Evolutionary conservation across 2,329 filamentous ascomycete genomes (phyloP), one percentile per base, ranked within the genome.

Genomic region (Fusarium continuum): DNA sequence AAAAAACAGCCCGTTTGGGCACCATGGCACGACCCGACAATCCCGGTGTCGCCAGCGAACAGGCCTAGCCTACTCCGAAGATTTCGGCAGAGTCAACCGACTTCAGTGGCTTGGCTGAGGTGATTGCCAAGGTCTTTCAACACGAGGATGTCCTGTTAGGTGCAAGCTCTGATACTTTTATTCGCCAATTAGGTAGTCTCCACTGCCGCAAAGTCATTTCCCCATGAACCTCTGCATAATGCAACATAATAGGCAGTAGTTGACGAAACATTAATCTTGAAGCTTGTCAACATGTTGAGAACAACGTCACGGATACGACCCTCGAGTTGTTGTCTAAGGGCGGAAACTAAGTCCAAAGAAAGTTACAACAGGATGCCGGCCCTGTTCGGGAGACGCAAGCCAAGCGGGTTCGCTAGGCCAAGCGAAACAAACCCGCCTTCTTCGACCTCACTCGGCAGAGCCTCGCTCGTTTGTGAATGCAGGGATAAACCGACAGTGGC

Each of bases 351-450:
- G 31, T 23, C 52, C 25, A 22, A 63, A 63, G 16, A 28, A 48
- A 59, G 57, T 59, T 56, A 54, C 51, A 39, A 40, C 47, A 61
- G 43, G 45, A 61, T 39, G 41, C 43, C 45, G 32, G 22, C n/a
- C n/a, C 48, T 57, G 26, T 57, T 53, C 61, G 57, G 64, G 63
- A 67, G 49, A 70, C 60, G 67, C 56, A 65, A 32, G 45, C 45
- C 52, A 45, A 55, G 63, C 69, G 64, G 67, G 32, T 53, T 67
- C 26, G 36, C 55, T 22, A 57, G 36, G 51, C 16, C 46, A 60
- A 60, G 39, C 56, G 55, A 60, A 55, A 55, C 52, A 53, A 67
- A 64, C 61, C 62, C 34, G 20, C 46, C 20, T 50, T 41, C n/a
- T 54, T 34, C 10, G 34, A 49, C 35, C 26, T 36, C 36, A 46